Conservation (phyloP, 139 green algal genomes). For the Picochlorum sp. region DNA sequence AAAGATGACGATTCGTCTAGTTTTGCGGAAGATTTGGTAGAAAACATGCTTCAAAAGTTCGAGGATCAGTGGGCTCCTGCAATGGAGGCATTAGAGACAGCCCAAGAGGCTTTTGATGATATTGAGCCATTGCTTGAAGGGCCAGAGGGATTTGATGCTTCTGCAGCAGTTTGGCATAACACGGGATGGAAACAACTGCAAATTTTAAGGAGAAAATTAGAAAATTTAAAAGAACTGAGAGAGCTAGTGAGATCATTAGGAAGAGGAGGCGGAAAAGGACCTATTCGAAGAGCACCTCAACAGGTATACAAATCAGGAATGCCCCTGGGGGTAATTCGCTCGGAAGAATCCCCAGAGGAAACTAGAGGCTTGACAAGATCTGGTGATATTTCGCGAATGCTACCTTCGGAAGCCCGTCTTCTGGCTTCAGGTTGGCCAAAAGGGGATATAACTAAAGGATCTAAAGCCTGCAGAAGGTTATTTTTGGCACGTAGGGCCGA, state of each 20-base stretch:
- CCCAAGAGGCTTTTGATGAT: slow-evolving; percentile 31
- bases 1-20: slow-evolving; percentile 14
- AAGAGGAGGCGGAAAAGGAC: slow-evolving; percentile 59
- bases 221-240: slow-evolving; percentile 66
- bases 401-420: slow-evolving; percentile 72
- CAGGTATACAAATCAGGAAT: slow-evolving; percentile 39
- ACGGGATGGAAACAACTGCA: slow-evolving; percentile 70
- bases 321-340: slow-evolving; percentile 65
- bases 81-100: slow-evolving; percentile 64
- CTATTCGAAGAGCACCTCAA: slow-evolving; percentile 57
- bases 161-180: slow-evolving; percentile 50
- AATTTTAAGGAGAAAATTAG: slow-evolving; percentile 56
- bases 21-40: slow-evolving; percentile 17
- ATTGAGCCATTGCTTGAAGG: slow-evolving; percentile 73
- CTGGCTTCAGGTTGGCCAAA: slow-evolving; percentile 66
- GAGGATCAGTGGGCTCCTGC: slow-evolving; percentile 65
- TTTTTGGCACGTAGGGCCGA: slow-evolving; percentile 72
- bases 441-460: background rate
- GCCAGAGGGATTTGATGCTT: slow-evolving; percentile 58
- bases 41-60: slow-evolving; percentile 61
- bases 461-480: slow-evolving; percentile 46
- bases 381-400: slow-evolving; percentile 74
- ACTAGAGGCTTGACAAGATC: slow-evolving; percentile 51
- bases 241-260: slow-evolving; percentile 72
- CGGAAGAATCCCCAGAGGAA: slow-evolving; percentile 70